Conservation (phyloP, 2,329 filamentous ascomycete genomes). For the Beauveria sp. region DNA sequence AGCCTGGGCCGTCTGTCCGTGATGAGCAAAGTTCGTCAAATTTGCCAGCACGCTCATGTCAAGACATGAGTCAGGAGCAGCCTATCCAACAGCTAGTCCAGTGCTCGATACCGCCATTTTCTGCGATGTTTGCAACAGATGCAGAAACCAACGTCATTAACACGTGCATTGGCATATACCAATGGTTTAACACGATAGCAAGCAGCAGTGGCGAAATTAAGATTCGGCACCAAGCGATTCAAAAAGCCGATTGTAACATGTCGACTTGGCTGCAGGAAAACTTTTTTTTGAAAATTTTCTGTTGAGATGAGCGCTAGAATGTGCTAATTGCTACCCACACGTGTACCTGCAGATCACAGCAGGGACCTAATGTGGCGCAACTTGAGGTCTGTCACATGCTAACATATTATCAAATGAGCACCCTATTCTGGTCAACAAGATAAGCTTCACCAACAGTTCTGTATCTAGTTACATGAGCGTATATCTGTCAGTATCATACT, state of each 20-base stretch:
- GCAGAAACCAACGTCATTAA: not conserved
- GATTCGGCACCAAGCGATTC: not conserved
- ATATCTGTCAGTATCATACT: not conserved
- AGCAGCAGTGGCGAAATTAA: not conserved
- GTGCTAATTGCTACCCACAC: not conserved
- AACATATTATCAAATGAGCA: not conserved
- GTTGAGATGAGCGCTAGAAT: not conserved
- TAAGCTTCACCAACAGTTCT: not conserved
- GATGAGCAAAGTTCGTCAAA: not conserved
- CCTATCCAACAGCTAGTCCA: not conserved
- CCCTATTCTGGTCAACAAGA: not conserved
- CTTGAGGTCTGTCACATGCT: not conserved
- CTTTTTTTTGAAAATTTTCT: not conserved
- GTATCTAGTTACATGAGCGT: not conserved
- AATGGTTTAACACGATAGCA: not conserved
- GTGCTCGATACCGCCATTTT: not conserved
- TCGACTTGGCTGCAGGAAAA: not conserved
- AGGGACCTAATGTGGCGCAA: not conserved
- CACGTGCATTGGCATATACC: not conserved
- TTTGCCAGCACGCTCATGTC: not conserved
- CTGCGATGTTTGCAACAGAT: too few species aligned
- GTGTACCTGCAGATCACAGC: constrained; percentile 2
- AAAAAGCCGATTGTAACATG: not conserved
- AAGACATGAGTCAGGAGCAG: not conserved
- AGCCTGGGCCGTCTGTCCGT: not conserved